phyloP scores from a whole-genome alignment of 495 filamentous ascomycete genomes.

The Tuber indicum region DNA sequence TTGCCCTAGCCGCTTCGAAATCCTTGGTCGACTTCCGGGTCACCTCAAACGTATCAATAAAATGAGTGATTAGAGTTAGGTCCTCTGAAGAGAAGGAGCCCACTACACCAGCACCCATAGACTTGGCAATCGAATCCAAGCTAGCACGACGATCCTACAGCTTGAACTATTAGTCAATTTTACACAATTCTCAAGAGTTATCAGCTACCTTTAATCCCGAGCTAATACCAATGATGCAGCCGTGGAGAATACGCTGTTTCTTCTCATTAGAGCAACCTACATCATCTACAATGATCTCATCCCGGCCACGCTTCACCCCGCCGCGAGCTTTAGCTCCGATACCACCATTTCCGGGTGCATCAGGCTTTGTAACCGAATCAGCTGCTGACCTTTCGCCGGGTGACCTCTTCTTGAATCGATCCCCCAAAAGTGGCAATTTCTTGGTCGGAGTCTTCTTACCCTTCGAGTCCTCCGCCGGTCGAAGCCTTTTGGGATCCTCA shows the following conservation, averaged over 20 bases:
- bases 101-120: constrained; percentile 33
- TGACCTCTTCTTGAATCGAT: constrained; percentile 23
- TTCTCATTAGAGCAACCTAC: background rate
- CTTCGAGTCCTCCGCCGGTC: constrained; percentile 19
- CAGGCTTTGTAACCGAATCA: constrained; percentile 34
- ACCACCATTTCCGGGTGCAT: background rate
- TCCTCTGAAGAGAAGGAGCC: constrained; percentile 27
- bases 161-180: constrained; percentile 7
- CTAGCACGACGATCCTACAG: constrained; percentile 21
- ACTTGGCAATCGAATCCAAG: constrained; percentile 29
- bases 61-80: constrained; percentile 29
- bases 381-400: constrained; percentile 25
- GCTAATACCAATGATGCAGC: constrained; percentile 33
- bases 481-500: constrained; percentile 28
- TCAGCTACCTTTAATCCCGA: constrained; percentile 27
- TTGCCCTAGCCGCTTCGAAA: constrained; percentile 27
- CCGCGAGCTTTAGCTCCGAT: background rate
- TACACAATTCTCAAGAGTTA: background rate
- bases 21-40: constrained; percentile 24
- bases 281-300: constrained; percentile 9
- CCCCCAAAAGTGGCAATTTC: constrained; percentile 32
- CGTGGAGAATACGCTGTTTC: constrained; percentile 15
- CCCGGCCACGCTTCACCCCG: background rate
- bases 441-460: constrained; percentile 35
- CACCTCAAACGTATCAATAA: constrained; percentile 34